These are phyloP conservation scores for Aureobasidium sp. DNA, from an alignment of 2,329 filamentous ascomycete species.

Conservation along the genomic window DNA sequence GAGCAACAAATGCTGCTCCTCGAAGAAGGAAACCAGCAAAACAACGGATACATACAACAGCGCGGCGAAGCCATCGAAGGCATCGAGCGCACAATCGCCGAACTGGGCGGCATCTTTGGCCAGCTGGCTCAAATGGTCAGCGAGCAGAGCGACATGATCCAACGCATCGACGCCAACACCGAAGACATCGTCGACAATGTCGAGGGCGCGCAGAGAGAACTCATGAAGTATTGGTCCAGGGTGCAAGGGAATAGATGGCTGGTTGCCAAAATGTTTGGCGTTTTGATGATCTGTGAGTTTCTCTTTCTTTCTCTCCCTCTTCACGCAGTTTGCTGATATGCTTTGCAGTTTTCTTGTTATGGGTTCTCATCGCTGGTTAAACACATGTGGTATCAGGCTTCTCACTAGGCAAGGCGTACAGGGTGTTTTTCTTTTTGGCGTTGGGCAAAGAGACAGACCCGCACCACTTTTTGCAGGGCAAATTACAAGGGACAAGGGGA, in stretches of 20 bases:
- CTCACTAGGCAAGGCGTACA: not conserved
- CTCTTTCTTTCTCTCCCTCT: not conserved
- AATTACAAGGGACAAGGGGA: not conserved
- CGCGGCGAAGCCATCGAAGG: constrained; percentile 92
- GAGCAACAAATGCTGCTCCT: constrained; percentile 74
- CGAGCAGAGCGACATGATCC: constrained; percentile 96
- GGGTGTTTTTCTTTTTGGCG: not conserved
- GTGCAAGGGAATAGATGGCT: constrained; percentile 95
- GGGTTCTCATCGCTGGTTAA: constrained; percentile 27
- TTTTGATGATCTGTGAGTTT: constrained; percentile 76
- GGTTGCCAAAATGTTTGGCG: constrained; percentile 74
- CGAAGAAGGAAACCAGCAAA: constrained; percentile 86
- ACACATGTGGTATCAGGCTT: not conserved
- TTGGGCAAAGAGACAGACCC: not conserved
- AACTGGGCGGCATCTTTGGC: constrained; percentile 85
- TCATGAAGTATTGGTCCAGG: constrained; percentile 93
- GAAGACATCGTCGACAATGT: constrained; percentile 98
- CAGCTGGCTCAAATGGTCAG: constrained; percentile 95
- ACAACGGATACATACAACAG: constrained; percentile 89
- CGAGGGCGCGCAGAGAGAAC: constrained; percentile 85
- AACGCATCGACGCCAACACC: constrained; percentile 92
- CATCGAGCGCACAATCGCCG: constrained; percentile 89
- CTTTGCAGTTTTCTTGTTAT: constrained; percentile 25
- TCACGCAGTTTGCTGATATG: too few species aligned
- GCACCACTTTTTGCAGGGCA: not conserved